Conservation (phyloP, 805 yeast genomes). For the Ogataea corticis region DNA sequence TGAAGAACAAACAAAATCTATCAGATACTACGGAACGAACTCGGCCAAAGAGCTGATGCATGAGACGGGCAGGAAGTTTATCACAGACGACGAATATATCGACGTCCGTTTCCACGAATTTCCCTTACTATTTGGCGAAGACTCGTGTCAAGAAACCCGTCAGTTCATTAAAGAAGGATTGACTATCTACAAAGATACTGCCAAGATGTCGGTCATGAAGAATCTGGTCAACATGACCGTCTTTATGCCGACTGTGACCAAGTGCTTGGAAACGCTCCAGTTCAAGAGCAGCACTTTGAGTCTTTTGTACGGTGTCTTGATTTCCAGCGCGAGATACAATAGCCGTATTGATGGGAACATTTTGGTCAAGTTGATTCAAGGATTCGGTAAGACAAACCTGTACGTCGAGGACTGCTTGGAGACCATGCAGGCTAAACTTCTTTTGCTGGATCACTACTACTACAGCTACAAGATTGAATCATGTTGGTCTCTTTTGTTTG, state of each 20-base stretch:
- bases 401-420: conserved; percentile 9
- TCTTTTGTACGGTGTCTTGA: conserved; percentile 8
- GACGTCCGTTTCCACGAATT: neutral
- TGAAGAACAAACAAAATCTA: too few relatives aligned
- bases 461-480: conserved; percentile 5
- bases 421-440: conserved; percentile 7
- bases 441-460: conserved; percentile 8
- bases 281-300: conserved; percentile 2
- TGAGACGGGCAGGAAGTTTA: neutral
- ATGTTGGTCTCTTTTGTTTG: neutral
- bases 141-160: conserved; percentile 4
- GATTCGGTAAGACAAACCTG: conserved; percentile 3
- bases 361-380: neutral
- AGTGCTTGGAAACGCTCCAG: neutral
- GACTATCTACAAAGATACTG: neutral
- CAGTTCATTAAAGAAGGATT: conserved; percentile 5
- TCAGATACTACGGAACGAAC: neutral
- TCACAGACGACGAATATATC: neutral
- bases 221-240: neutral
- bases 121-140: conserved; percentile 8
- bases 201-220: neutral
- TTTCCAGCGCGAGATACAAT: conserved; percentile 1
- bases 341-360: neutral
- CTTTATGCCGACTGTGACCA: neutral
- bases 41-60: neutral